phyloP scores from a whole-genome alignment of 192 early-diverging fungal species.

The Umbelopsis isabellina region DNA sequence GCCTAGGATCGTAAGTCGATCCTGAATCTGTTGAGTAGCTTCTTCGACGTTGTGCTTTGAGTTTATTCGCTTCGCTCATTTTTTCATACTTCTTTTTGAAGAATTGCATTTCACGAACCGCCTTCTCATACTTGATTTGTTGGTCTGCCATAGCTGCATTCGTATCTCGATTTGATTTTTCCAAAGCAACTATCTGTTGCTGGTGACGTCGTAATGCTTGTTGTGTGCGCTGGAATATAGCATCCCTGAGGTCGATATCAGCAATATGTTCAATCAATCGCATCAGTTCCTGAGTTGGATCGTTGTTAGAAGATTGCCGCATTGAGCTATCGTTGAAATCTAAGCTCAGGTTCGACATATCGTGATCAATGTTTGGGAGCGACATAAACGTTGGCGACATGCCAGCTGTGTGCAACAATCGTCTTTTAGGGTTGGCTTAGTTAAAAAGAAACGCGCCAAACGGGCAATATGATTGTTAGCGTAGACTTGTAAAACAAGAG shows the following conservation, averaged over 20 bases:
- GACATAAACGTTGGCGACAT: constrained; percentile 17
- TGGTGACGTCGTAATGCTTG: neutral
- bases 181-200: constrained; percentile 2
- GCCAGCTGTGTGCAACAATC: neutral
- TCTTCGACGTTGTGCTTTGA: constrained; percentile 17
- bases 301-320: neutral
- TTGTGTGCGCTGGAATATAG: neutral
- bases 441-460: no score
- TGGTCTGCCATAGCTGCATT: constrained; percentile 12
- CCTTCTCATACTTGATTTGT: constrained; percentile 37
- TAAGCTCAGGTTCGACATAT: constrained; percentile 20
- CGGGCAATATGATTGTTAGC: no score
- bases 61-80: constrained; percentile 1
- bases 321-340: neutral
- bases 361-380: constrained; percentile 17
- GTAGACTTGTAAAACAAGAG: no score
- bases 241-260: neutral
- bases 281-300: neutral
- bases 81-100: constrained; percentile 40
- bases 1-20: constrained; percentile 1
- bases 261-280: constrained; percentile 15
- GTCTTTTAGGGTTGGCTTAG: neutral
- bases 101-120: constrained; percentile 43
- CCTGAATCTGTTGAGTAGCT: constrained; percentile 20
- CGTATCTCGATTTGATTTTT: constrained; percentile 1